phyloP scores from a whole-genome alignment of 805 yeast genomes.

The Pichia exigua region DNA sequence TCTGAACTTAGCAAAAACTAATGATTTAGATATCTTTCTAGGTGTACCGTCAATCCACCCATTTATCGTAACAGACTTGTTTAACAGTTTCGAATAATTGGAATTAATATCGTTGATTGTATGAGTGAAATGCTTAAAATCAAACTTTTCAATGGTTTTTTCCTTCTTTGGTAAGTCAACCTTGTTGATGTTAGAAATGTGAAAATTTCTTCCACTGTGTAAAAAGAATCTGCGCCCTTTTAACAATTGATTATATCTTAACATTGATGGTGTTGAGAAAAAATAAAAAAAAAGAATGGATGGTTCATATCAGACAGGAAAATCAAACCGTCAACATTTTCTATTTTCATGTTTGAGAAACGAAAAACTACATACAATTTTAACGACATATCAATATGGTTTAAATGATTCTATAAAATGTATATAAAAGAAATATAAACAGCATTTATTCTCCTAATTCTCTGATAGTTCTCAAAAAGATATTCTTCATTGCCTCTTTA shows the following conservation, averaged over 20 bases:
- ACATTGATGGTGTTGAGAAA: background rate
- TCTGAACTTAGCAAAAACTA: constrained; percentile 68
- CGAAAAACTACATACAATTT: background rate
- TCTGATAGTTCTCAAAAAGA: constrained; percentile 13
- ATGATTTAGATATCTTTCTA: constrained; percentile 51
- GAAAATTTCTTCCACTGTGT: background rate
- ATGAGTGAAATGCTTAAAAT: constrained; percentile 23
- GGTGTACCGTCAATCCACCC: constrained; percentile 86
- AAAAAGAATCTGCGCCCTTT: background rate
- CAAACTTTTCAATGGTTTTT: constrained; percentile 20
- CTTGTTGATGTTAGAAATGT: background rate
- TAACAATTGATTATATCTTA: background rate
- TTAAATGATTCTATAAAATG: background rate
- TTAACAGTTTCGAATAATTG: constrained; percentile 4
- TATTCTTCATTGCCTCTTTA: constrained; percentile 14
- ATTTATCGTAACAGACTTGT: constrained; percentile 41
- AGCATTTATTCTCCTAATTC: background rate
- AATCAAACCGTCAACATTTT: background rate
- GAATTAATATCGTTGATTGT: constrained; percentile 18
- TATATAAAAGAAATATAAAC: background rate
- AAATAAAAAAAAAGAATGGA: background rate
- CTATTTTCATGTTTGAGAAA: background rate
- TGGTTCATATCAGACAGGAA: background rate
- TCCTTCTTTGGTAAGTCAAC: constrained; percentile 16
- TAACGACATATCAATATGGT: too few species aligned